Percentiles rank a stretch among this genome's conserved stretches.
phyloP scores from a whole-genome alignment of 1,284 basidiomycete species.

The Peniophora sp. region DNA sequence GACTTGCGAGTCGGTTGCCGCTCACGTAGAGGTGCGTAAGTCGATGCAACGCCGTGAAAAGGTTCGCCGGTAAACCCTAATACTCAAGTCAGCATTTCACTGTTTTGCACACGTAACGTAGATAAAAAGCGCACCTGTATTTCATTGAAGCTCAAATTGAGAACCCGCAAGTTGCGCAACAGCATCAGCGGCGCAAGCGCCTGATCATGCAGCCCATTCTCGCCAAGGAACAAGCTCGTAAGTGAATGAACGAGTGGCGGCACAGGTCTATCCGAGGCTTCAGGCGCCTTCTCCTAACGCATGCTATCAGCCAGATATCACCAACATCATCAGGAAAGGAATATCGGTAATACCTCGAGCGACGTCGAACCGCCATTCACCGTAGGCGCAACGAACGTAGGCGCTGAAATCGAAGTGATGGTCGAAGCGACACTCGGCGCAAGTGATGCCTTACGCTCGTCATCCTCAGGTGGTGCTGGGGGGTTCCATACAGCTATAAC shows the following conservation, averaged over 20 bases:
- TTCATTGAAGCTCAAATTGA: conserved; percentile 96
- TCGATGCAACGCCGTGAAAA: conserved; percentile 61
- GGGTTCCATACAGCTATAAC: conserved; percentile 71
- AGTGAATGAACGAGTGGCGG: conserved; percentile 72
- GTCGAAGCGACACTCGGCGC: no score
- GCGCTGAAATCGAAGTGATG: no score
- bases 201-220: conserved; percentile 86
- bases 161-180: conserved; percentile 69
- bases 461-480: conserved; percentile 32
- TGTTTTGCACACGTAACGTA: no score
- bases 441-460: no score
- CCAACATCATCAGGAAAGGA: no score
- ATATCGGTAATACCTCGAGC: no score
- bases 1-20: conserved; percentile 86
- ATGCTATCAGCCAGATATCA: no score
- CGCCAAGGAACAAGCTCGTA: conserved; percentile 78
- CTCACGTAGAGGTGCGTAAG: conserved; percentile 90
- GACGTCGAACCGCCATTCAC: no score
- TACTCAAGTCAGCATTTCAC: no score
- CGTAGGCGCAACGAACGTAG: no score
- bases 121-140: conserved; percentile 87
- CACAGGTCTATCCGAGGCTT: conserved; percentile 17
- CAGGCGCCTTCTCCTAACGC: no score
- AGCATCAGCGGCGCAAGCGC: conserved; percentile 69
- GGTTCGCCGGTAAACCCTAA: conserved; percentile 73